phyloP scores from a whole-genome alignment of 176 grass and related monocot genomes.

The Bolboschoenus planiculmis region DNA sequence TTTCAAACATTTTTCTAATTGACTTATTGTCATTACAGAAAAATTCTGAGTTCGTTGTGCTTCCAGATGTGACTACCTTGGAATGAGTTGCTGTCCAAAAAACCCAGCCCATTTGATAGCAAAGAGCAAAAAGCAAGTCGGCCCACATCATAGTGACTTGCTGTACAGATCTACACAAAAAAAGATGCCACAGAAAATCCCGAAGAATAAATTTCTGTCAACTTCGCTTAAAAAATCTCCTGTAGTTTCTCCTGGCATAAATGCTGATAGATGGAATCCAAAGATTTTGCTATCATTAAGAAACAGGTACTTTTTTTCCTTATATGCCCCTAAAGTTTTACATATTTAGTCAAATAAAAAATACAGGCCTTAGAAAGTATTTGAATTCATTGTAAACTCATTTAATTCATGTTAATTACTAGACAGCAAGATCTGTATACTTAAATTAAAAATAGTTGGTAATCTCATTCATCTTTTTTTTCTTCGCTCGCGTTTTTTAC shows the following conservation, averaged over 20 bases:
- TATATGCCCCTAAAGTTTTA: neutral
- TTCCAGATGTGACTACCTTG: neutral
- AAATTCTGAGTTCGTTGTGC: too few species aligned
- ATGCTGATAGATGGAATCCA: neutral
- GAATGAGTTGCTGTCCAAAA: neutral
- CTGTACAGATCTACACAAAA: neutral
- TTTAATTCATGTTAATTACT: too few species aligned
- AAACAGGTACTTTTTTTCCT: neutral
- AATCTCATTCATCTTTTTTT: neutral
- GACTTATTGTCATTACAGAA: too few species aligned
- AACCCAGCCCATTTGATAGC: neutral
- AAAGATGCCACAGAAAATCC: neutral
- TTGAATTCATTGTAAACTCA: too few species aligned
- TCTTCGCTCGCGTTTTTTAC: neutral
- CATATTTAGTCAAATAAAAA: neutral
- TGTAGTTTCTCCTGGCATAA: constrained; percentile 2
- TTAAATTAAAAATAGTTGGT: neutral
- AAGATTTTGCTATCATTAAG: neutral
- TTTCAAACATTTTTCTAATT: too few species aligned
- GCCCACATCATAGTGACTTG: neutral
- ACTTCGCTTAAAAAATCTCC: neutral
- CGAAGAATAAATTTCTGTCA: neutral
- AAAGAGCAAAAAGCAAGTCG: neutral
- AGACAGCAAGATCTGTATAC: neutral
- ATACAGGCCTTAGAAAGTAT: neutral